Evolutionary conservation across 2,329 filamentous ascomycete species (phyloP).

Genomic region (Hymenoscyphus fraxineus): DNA sequence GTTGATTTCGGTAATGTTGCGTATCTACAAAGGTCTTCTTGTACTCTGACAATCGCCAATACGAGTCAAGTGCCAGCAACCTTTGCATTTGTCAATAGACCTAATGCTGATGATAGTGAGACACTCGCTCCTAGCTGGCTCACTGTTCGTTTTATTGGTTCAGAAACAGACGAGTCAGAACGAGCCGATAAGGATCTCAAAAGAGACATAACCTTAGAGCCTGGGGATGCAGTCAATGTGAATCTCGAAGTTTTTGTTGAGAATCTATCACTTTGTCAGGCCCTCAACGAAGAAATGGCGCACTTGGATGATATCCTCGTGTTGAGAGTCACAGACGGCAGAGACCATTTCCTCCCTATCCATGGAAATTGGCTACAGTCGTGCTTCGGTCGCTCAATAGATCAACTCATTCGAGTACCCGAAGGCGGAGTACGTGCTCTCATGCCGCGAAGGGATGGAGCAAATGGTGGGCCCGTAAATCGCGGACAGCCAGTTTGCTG

Average conservation of each 20-base stretch:
- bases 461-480: slow-evolving; percentile 34
- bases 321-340: slow-evolving; percentile 74
- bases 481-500: slow-evolving; percentile 59
- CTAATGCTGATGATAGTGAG: slow-evolving; percentile 49
- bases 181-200: slow-evolving; percentile 19
- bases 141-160: slow-evolving; percentile 58
- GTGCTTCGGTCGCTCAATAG: slow-evolving; percentile 79
- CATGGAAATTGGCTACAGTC: slow-evolving; percentile 76
- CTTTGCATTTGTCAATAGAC: slow-evolving; percentile 75
- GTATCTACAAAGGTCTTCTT: slow-evolving; percentile 62
- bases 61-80: slow-evolving; percentile 79
- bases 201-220: slow-evolving; percentile 62
- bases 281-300: slow-evolving; percentile 65
- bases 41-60: slow-evolving; percentile 81
- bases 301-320: slow-evolving; percentile 83
- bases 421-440: slow-evolving; percentile 72
- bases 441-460: slow-evolving; percentile 17
- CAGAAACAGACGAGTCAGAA: slow-evolving; percentile 39
- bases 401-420: slow-evolving; percentile 81
- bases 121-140: slow-evolving; percentile 62
- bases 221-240: slow-evolving; percentile 76
- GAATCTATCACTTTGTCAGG: slow-evolving; percentile 58
- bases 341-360: slow-evolving; percentile 88
- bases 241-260: slow-evolving; percentile 65
- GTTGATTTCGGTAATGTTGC: slow-evolving; percentile 76